Conservation (phyloP, 768 basidiomycete genomes). For the Suillus subalutaceus region DNA sequence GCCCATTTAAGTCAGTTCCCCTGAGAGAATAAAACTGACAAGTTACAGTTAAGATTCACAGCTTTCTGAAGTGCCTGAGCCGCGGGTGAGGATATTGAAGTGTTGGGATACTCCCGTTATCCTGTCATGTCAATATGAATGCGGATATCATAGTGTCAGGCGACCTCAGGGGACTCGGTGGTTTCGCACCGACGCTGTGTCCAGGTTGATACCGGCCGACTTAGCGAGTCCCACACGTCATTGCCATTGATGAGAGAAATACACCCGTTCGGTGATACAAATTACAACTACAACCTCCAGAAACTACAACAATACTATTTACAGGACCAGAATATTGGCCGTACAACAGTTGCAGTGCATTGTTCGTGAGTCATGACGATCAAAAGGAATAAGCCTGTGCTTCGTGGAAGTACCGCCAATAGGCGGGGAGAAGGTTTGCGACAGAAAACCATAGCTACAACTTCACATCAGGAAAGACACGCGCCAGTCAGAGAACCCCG, state of each 20-base stretch:
- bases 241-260: not conserved
- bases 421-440: constrained; percentile 15
- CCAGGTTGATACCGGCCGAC: not conserved
- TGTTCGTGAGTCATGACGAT: not conserved
- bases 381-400: not conserved
- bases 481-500: not conserved
- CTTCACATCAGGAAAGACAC: not conserved
- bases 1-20: not conserved
- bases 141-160: not conserved
- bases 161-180: not conserved
- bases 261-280: not conserved
- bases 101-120: not conserved
- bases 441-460: constrained; percentile 12
- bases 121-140: not conserved
- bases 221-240: not conserved
- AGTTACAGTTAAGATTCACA: not conserved
- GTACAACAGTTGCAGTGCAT: not conserved
- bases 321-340: not conserved
- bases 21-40: not conserved
- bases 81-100: not conserved
- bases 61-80: not conserved
- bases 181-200: not conserved
- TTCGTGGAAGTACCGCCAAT: constrained; percentile 13
- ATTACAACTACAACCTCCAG: not conserved
- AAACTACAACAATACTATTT: not conserved